phyloP scores from a whole-genome alignment of 176 grass and related monocot species.

The Thinopyrum elongatum region DNA sequence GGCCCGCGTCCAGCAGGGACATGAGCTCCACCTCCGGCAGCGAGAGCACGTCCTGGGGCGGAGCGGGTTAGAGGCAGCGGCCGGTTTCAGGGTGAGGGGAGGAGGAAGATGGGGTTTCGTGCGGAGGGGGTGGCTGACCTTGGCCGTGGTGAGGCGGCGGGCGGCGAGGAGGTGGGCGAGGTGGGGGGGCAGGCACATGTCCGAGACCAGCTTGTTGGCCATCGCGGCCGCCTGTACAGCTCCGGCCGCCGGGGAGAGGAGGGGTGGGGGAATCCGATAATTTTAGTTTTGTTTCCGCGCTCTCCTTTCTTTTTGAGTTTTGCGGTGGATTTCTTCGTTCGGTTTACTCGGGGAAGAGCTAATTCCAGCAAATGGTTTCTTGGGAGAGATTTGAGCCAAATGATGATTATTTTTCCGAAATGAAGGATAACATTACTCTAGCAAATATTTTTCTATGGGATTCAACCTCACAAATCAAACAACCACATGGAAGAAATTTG shows the following conservation, averaged over 20 bases:
- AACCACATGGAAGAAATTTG: too few relatives aligned
- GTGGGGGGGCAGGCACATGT: conserved; percentile 70
- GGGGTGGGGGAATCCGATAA: conserved; percentile 10
- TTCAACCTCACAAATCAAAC: too few relatives aligned
- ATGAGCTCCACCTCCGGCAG: conserved; percentile 90
- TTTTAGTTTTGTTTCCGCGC: conserved; percentile 18
- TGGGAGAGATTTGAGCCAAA: too few relatives aligned
- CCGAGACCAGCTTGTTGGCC: conserved; percentile 79
- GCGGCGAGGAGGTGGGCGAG: conserved; percentile 76
- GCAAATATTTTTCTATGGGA: too few relatives aligned
- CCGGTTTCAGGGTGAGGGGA: neutral
- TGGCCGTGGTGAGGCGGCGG: conserved; percentile 74
- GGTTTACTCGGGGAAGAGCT: too few relatives aligned
- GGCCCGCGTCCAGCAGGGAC: conserved; percentile 56
- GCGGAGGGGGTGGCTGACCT: conserved; percentile 31
- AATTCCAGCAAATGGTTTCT: too few relatives aligned
- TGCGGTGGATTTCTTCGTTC: neutral
- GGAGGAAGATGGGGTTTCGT: neutral
- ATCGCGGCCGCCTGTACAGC: conserved; percentile 27
- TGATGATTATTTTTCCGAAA: too few relatives aligned
- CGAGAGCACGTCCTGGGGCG: conserved; percentile 72
- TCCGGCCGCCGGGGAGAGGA: neutral
- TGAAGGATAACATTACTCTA: too few relatives aligned
- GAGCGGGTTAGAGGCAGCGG: neutral
- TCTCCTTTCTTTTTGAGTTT: neutral